Evolutionary conservation across 148 eudicot species (phyloP), one percentile per base, ranked within the genome.

Genomic region (Agrostemma githago): DNA sequence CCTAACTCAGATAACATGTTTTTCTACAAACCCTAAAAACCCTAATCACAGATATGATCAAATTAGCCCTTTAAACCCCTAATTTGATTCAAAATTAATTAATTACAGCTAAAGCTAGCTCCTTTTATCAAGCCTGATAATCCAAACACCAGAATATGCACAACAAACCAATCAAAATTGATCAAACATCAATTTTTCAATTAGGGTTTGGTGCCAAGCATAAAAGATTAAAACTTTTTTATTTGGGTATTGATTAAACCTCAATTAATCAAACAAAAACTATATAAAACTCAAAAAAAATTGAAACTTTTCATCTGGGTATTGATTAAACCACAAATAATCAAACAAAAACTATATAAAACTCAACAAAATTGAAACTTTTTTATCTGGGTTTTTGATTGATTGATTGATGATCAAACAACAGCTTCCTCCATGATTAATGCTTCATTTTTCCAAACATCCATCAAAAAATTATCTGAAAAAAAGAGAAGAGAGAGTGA

Each of bases 1-100:
- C 90, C 90, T 82, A 86, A 74, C 73, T 89, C 94, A 75, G 94
- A 88, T 59, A 89, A 68, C 97, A 91, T 89, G 54, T 63, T 88
- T 72, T 57, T 43, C 4, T 68, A 7, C 73, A 58, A 80, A 79
- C 81, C 79, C 86, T 81, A 65, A 71, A 79, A 77, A 83, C 84
- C 82, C 83, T 76, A 74, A 61, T 63, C 70, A 65, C 20, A 78
- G 62, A 63, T 10, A 59, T 19, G 37, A 87, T 21, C 53, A 77
- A 74, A 59, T 15, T 75, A 82, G 20, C 80, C 77, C 80, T 61
- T 60, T 53, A 16, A 74, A 74, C 46, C 56, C 61, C 63, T 60
- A 60, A 60, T 60, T 34, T 26, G 12, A 19, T 3, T 2, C 40
- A 21, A 64, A 72, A 51, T 51, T 15, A 51, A 51, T 15, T 64